Evolutionary conservation across 306 rosid genomes (phyloP).

Genomic region (Lathyrus oleraceus): DNA sequence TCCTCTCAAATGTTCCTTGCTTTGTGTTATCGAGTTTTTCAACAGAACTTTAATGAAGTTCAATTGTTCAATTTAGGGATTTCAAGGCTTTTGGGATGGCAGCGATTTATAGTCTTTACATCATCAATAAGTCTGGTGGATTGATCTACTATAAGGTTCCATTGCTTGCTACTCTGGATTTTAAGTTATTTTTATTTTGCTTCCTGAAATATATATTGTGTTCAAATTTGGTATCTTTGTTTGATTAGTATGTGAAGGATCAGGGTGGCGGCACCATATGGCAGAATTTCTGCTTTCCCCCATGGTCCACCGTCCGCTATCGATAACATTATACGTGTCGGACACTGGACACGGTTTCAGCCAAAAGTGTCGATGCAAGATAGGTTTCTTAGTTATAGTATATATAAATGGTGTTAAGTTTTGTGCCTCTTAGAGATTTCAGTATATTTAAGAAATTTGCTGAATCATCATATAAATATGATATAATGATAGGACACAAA

Average conservation of each 20-base stretch:
- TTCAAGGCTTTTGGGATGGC: slow-evolving; percentile 56
- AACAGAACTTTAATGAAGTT: neutral
- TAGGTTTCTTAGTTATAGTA: slow-evolving; percentile 3
- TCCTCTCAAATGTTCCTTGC: too few species aligned
- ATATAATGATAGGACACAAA: too few species aligned
- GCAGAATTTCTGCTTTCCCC: too few species aligned
- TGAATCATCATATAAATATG: neutral
- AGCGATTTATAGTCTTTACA: slow-evolving; percentile 86
- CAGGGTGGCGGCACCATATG: too few species aligned
- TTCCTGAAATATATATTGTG: neutral
- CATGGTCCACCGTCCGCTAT: too few species aligned
- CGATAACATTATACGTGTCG: too few species aligned
- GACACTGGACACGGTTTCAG: too few species aligned
- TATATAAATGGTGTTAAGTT: neutral
- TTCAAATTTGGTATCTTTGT: neutral
- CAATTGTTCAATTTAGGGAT: neutral
- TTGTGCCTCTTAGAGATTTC: neutral
- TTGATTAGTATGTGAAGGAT: too few species aligned
- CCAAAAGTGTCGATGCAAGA: too few species aligned
- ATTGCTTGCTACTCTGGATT: neutral
- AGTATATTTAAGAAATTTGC: neutral
- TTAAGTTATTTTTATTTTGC: neutral
- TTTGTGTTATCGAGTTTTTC: neutral
- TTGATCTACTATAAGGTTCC: slow-evolving; percentile 85
- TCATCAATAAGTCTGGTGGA: slow-evolving; percentile 91